Percentiles rank a stretch among this genome's conserved stretches.
These are phyloP conservation scores for Choanephora cucurbitarum DNA, from an alignment of 371 early-diverging fungal genomes.

Conservation along the genomic window DNA sequence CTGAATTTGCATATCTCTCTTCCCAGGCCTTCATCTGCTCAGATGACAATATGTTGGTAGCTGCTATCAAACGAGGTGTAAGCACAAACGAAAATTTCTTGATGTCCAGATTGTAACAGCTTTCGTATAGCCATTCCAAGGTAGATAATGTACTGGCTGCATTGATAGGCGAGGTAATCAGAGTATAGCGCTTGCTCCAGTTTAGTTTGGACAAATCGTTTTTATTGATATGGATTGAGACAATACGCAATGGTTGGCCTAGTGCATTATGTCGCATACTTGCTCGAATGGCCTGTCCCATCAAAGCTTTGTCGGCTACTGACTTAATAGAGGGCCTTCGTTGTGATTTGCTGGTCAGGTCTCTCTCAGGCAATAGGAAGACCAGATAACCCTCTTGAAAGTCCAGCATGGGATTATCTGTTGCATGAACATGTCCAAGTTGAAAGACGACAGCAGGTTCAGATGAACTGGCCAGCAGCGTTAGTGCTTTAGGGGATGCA, in stretches of 20 bases:
- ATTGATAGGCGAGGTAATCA: constrained; percentile 22
- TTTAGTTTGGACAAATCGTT: constrained; percentile 11
- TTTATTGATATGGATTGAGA: constrained; percentile 23
- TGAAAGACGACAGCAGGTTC: constrained; percentile 15
- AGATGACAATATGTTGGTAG: constrained; percentile 1
- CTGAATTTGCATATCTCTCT: neutral
- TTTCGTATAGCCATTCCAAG: constrained; percentile 26
- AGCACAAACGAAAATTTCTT: constrained; percentile 12
- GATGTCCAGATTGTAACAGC: constrained; percentile 12
- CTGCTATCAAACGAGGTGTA: constrained; percentile 18
- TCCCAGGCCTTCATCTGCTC: constrained; percentile 6
- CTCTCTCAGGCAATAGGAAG: constrained; percentile 8
- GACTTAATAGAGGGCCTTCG: neutral
- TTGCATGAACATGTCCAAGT: neutral
- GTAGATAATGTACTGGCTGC: constrained; percentile 22
- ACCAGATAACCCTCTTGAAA: constrained; percentile 17
- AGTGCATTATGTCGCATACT: neutral
- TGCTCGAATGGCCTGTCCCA: constrained; percentile 17
- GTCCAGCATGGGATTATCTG: constrained; percentile 8
- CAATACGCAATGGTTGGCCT: constrained; percentile 3
- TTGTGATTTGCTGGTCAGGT: neutral
- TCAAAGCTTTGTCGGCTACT: constrained; percentile 8
- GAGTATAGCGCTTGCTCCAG: constrained; percentile 24
- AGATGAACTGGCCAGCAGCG: constrained; percentile 2
- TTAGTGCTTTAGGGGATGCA: neutral